These are phyloP conservation scores for Singerocomus inundabilis DNA, from an alignment of 1,284 basidiomycete species.

Conservation along the genomic window DNA sequence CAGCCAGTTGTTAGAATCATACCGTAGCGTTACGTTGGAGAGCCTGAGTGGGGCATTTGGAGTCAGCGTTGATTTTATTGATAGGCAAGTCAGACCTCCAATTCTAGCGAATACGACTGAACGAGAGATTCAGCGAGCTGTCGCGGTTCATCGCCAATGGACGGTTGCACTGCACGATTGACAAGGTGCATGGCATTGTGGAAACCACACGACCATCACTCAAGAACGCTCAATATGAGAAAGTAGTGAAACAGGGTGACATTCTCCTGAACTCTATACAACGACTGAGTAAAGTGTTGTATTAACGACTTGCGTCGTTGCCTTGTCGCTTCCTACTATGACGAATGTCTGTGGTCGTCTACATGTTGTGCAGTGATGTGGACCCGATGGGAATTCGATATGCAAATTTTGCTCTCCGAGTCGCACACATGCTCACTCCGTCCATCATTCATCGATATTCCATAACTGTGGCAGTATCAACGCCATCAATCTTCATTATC, in stretches of 20 bases:
- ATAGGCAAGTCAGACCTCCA: conserved; percentile 55
- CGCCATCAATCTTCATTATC: background rate
- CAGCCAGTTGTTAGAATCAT: conserved; percentile 87
- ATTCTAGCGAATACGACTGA: conserved; percentile 1
- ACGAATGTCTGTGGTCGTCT: background rate
- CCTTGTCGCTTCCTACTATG: too few species aligned
- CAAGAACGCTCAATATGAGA: conserved; percentile 91
- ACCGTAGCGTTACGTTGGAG: conserved; percentile 87
- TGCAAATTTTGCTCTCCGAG: background rate
- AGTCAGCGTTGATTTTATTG: conserved; percentile 86
- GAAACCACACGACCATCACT: conserved; percentile 88
- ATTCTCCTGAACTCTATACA: conserved; percentile 78
- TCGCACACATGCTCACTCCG: background rate
- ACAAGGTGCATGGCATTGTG: conserved; percentile 92
- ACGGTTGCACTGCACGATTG: conserved; percentile 89
- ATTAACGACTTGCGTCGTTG: too few species aligned
- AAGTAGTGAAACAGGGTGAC: conserved; percentile 87
- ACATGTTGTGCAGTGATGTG: too few species aligned
- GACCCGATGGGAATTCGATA: background rate
- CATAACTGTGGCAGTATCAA: background rate
- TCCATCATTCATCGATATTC: too few species aligned
- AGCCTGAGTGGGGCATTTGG: conserved; percentile 89
- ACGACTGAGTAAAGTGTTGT: conserved; percentile 71
- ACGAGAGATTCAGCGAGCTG: conserved; percentile 65
- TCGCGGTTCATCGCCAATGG: conserved; percentile 91